Conservation (phyloP, 179 eudicot genomes). For the Nepenthes alata region DNA sequence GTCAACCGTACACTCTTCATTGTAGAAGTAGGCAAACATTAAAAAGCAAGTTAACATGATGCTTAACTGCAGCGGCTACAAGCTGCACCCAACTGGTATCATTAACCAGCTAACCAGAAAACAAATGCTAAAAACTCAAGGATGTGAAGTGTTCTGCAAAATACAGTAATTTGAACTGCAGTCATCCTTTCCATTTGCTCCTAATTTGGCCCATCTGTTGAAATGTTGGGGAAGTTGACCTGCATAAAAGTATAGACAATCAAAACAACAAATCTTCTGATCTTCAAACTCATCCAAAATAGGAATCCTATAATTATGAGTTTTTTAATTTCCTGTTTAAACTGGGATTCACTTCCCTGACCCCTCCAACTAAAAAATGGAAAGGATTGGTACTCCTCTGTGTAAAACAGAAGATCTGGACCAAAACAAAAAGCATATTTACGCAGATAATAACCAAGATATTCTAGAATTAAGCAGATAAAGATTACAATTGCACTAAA, state of each 20-base stretch:
- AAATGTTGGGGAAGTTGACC: slow-evolving; percentile 12
- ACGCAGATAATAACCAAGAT: no score
- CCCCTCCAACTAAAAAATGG: no score
- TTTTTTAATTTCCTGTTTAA: no score
- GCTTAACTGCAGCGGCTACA: slow-evolving; percentile 73
- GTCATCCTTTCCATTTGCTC: slow-evolving; percentile 21
- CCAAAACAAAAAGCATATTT: no score
- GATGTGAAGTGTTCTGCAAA: not conserved
- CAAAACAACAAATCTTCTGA: not conserved
- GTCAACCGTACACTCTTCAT: slow-evolving; percentile 41
- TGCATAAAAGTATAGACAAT: slow-evolving; percentile 12
- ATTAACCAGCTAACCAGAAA: slow-evolving; percentile 31
- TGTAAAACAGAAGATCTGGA: no score
- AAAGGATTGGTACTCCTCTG: no score
- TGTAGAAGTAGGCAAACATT: slow-evolving; percentile 37
- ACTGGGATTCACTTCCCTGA: no score
- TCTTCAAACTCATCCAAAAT: not conserved
- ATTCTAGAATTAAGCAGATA: no score
- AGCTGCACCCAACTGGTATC: slow-evolving; percentile 67
- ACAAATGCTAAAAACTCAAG: slow-evolving; percentile 2
- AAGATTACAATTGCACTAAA: no score
- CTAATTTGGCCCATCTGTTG: slow-evolving; percentile 23
- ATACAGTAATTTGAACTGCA: not conserved
- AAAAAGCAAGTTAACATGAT: slow-evolving; percentile 50
- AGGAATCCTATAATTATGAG: not conserved